Evolutionary conservation across 805 yeast species (phyloP).

Genomic region (Saccharomycopsis vini): DNA sequence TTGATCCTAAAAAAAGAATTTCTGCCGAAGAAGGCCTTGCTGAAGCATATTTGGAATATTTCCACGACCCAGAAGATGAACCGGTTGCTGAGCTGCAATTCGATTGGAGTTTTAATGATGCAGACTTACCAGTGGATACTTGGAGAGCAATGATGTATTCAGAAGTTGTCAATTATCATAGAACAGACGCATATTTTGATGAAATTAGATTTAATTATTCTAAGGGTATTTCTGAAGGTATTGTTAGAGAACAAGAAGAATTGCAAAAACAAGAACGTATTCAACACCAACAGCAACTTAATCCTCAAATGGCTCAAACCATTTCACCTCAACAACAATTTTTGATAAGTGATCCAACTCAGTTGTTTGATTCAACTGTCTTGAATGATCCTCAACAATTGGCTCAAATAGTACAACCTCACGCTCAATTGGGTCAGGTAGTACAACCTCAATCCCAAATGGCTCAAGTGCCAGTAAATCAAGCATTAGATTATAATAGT

Average conservation of each 20-base stretch:
- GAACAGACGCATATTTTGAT: constrained; percentile 7
- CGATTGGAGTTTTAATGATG: constrained; percentile 98
- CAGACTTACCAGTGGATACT: constrained; percentile 93
- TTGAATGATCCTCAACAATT: too few relatives aligned
- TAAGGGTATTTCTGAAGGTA: constrained; percentile 13
- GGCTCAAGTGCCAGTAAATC: too few relatives aligned
- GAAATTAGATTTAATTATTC: constrained; percentile 8
- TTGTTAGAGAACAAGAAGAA: constrained; percentile 14
- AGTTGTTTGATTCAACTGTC: too few relatives aligned
- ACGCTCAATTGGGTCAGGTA: too few relatives aligned
- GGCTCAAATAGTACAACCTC: too few relatives aligned
- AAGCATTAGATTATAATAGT: too few relatives aligned
- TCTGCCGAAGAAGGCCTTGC: constrained; percentile 85
- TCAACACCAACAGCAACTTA: constrained; percentile 1
- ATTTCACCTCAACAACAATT: too few relatives aligned
- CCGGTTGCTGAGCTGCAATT: constrained; percentile 88
- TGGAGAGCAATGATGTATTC: constrained; percentile 99
- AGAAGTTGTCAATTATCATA: constrained; percentile 89
- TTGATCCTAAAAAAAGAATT: constrained; percentile 90
- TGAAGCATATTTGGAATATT: constrained; percentile 88
- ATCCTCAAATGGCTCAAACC: too few relatives aligned
- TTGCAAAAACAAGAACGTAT: too few relatives aligned
- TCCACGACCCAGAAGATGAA: constrained; percentile 96
- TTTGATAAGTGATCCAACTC: too few relatives aligned
- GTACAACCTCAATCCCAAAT: too few relatives aligned